Conservation (phyloP, 495 filamentous ascomycete species). For the Hyaloscypha bicolor region DNA sequence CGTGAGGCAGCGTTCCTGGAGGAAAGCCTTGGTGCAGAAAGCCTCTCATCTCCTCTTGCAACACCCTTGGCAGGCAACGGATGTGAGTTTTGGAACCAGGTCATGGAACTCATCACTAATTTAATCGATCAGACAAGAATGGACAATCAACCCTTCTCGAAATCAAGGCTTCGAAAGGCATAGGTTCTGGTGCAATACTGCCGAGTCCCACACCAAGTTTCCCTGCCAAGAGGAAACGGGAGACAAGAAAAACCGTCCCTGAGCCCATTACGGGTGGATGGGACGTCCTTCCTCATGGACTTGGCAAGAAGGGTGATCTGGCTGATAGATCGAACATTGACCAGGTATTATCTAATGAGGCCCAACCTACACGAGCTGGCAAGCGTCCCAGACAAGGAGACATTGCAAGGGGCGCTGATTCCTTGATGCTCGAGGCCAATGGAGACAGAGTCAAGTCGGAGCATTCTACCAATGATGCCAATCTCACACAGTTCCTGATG, state of each 20-base stretch:
- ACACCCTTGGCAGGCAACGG: neutral
- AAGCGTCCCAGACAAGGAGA: neutral
- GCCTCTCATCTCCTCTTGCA: constrained; percentile 5
- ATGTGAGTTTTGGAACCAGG: neutral
- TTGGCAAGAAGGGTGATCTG: constrained; percentile 33
- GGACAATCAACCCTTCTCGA: neutral
- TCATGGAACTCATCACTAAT: neutral
- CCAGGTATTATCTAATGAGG: neutral
- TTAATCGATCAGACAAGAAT: neutral
- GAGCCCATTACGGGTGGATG: constrained; percentile 35
- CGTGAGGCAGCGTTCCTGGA: constrained; percentile 1
- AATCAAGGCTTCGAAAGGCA: neutral
- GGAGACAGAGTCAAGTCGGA: neutral
- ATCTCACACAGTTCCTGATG: neutral
- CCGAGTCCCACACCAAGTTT: neutral
- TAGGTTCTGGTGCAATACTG: neutral
- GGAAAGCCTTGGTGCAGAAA: neutral
- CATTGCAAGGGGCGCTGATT: neutral
- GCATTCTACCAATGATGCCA: neutral
- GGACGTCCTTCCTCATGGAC: constrained; percentile 42
- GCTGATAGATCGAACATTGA: constrained; percentile 2
- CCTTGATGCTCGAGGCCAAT: neutral
- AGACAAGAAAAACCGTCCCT: neutral
- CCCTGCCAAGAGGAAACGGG: constrained; percentile 13
- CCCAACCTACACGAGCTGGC: neutral